Evolutionary conservation across 768 basidiomycete genomes (phyloP), one percentile per base, ranked within the genome.

Genomic region (Myochromella boudieri): DNA sequence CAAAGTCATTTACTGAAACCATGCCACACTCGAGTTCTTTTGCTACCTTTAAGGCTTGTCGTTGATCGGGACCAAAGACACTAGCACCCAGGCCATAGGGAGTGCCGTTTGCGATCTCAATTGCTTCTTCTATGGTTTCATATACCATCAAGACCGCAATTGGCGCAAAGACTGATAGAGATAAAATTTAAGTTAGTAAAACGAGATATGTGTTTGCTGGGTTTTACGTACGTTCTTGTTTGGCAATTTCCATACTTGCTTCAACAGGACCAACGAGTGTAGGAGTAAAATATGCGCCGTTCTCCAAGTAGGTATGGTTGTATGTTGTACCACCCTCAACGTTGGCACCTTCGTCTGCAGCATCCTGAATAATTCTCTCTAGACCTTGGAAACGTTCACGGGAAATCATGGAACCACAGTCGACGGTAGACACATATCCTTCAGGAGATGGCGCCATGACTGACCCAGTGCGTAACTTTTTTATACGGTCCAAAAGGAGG

Each of bases 1-100:
- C 93, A 61, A 92, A 97, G 69, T 98, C 97, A 57, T 98, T 98
- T 52, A 97, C 76, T 15, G 94, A 85, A 3, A 98, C 95, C 97
- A 99, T 98, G 37, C 95, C 95, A 57, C 92, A 95, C 42, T 95
- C 83, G 41, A 99, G 70, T 38, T 74, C 70, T 55, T 83, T 82
- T 22, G 94, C 94, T 17, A 98, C 86, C 38, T 85, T 72, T 43
- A 91, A 55, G 59, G 91, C 93, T 33, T 87, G 70, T 31, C 78
- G 76, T 62, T 87, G 86, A 60, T 90, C 82, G 8, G 86, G 86
- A 7, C 97, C 97, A 61, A 95, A 99, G 15, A 99, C 91, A 44
- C 90, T 91, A 2, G 95, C 93, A 15, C 95, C 95, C 22, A 99
- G 82, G 10, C 90, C 95, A 62, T 89, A 98, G 17, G 78, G 75